Evolutionary conservation across 257 asterid species (phyloP), one percentile per base, ranked within the genome.

Genomic region (Haberlea rhodopensis): DNA sequence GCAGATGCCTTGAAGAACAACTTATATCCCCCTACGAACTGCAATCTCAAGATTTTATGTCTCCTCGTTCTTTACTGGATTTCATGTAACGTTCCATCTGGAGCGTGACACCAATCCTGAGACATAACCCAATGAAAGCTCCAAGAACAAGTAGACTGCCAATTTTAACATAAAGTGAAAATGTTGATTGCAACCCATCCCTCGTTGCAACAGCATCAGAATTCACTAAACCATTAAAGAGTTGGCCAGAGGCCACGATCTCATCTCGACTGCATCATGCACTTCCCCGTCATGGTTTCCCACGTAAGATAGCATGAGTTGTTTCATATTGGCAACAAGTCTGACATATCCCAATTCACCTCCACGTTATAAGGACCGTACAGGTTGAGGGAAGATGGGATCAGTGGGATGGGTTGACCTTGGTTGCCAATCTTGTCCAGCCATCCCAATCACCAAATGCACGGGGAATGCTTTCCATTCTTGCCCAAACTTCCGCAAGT

Each of bases 371-470:
- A 85, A 25, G 1, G 98, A 91, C 37, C 76, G 78, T n/a, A 58
- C 65, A 0, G 95, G 98, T 73, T 91, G 98, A 1, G 98, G 98
- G 52, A 74, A 91, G 52, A 91, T 57, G 8, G 96, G 98, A 27
- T 65, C 82, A 0, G 62, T 57, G 1, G 70, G 86, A 73, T 89
- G 96, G 64, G 79, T 78, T 0, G 71, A 62, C 73, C 98, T 79
- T 1, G 96, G 96, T 58, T 82, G 98, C 95, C 95, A 91, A 63
- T 89, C 98, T 71, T 92, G 98, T 15, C 95, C 97, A 0, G 82
- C 96, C 97, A 92, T 92, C 56, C 98, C 98, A 32, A 89, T 92
- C 80, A 92, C 97, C 74, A 84, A 34, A 25, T 89, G 98, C 57
- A 92, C 89, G 0, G 94, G 94, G 64, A 73, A 79, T 1, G 80